A percentile compares a stretch with the other conserved stretches of the same genome.
phyloP scores from a whole-genome alignment of 257 asterid species.

The Solanum piurae region DNA sequence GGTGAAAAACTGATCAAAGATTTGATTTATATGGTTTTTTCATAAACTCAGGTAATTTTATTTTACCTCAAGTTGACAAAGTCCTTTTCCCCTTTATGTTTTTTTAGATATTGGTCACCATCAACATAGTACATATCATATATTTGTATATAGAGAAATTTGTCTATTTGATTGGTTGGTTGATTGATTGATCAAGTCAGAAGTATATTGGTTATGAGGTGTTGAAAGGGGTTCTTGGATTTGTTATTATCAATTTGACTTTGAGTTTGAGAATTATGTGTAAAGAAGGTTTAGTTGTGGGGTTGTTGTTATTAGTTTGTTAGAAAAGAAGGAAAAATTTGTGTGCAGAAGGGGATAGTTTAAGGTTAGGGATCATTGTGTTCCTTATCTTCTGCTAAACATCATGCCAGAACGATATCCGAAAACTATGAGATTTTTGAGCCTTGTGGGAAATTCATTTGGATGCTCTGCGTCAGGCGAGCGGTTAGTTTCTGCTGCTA shows the following conservation, averaged over 20 bases:
- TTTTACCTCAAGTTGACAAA: slow-evolving; percentile 17
- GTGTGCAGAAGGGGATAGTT: slow-evolving; percentile 1
- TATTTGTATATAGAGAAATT: neutral
- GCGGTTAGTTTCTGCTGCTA: slow-evolving; percentile 82
- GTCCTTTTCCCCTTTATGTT: slow-evolving; percentile 8
- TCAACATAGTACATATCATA: slow-evolving; percentile 23
- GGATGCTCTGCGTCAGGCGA: slow-evolving; percentile 95
- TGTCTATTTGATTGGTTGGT: neutral
- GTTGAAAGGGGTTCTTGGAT: slow-evolving; percentile 20
- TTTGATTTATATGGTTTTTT: neutral
- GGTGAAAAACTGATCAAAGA: slow-evolving; percentile 11
- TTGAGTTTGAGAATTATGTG: slow-evolving; percentile 15
- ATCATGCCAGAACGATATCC: slow-evolving; percentile 1
- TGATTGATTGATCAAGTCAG: slow-evolving; percentile 22
- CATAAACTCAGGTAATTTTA: slow-evolving; percentile 11
- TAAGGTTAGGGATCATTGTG: neutral
- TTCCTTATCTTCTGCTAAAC: neutral
- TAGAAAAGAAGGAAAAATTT: slow-evolving; percentile 24
- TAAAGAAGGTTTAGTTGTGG: slow-evolving; percentile 24
- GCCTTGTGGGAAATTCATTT: slow-evolving; percentile 78
- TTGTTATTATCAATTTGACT: slow-evolving; percentile 9
- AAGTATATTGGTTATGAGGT: slow-evolving; percentile 11
- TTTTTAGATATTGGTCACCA: slow-evolving; percentile 36
- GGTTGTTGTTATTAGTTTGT: slow-evolving; percentile 35
- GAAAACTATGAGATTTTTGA: slow-evolving; percentile 53